Base-by-base conservation (phyloP, 768 basidiomycete genomes). In the Suillus paluster region DNA sequence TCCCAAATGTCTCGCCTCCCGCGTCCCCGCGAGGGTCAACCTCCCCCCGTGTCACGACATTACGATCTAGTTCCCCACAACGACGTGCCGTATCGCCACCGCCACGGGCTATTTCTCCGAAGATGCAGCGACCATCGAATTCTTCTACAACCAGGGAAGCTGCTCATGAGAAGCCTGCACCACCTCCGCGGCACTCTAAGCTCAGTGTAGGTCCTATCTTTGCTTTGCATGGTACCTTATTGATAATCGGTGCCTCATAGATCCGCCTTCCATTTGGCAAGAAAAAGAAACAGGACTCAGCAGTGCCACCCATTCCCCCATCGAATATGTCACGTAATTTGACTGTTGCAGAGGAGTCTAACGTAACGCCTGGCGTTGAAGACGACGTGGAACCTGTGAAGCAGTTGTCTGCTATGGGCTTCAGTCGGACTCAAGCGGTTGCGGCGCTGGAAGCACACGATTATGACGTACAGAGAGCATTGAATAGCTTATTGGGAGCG, bases 321-420 rank as follows among this genome's bases (percentile, higher is more conserved):
- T 64, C 77, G 27, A 69, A 65, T 9, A 60, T 76, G 12, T 66
- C 69, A 10, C 74, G 74, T 33, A 77, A 81, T 4, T 74, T 78
- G 7, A 76, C 81, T 46, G 81, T 84, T 25, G 73, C 77, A 30
- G 84, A 85, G 63, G 82, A 85, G 64, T 72, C 77, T 1, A 73
- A 69, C 5, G 63, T 67, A 11, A 83, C 87, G 2, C 85, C 89
- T 1, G 83, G 83, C 14, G 79, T 80, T 14, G 88, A 87, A 33
- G 91, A 91, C 64, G 91, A 95, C 61, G 86, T 88, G 14, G 87
- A 88, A 64, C 78, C 88, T 2, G 90, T 95, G 23, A 91, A 88
- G 70, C 88, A 91, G 70, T 79, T 99, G 44, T 87, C 87, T 52
- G 84, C 83, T 21, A 97, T 98, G 95, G 97, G 97, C 27, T 98